Percentiles rank a stretch among this genome's conserved stretches.
Evolutionary conservation across 495 filamentous ascomycete genomes (phyloP).

Genomic region (Cryomyces minteri): DNA sequence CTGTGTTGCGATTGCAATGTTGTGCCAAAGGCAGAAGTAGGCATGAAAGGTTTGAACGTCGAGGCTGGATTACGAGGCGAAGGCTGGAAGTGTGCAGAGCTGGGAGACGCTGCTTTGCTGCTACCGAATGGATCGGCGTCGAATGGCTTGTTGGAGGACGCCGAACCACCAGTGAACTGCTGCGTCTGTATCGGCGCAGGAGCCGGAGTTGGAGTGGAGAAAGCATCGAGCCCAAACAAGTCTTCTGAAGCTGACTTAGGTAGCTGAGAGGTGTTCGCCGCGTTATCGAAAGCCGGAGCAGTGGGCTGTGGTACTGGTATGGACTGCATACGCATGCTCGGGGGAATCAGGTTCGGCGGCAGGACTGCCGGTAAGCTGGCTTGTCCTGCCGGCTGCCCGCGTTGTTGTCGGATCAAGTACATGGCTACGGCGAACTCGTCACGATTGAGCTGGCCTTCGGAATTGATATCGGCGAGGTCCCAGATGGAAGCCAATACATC

Average conservation of each 20-base stretch:
- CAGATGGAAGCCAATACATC: constrained; percentile 90
- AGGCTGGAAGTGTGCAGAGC: constrained; percentile 25
- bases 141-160: constrained; percentile 22
- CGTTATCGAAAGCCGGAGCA: constrained; percentile 31
- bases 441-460: constrained; percentile 61
- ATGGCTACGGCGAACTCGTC: constrained; percentile 97
- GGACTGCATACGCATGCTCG: constrained; percentile 59
- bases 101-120: constrained; percentile 27
- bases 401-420: constrained; percentile 84
- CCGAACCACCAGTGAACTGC: constrained; percentile 55
- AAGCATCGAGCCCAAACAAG: constrained; percentile 71
- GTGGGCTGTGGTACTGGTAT: constrained; percentile 30
- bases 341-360: constrained; percentile 69
- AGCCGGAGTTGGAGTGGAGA: constrained; percentile 31
- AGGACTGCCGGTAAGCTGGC: constrained; percentile 48
- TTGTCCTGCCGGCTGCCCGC: constrained; percentile 34
- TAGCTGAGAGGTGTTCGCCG: constrained; percentile 25
- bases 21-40: constrained; percentile 79
- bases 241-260: constrained; percentile 76
- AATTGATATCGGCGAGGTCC: constrained; percentile 91
- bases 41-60: constrained; percentile 77
- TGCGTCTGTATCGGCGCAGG: constrained; percentile 36
- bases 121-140: constrained; percentile 39
- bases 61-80: constrained; percentile 25
- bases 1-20: constrained; percentile 60